Conservation (phyloP, 371 early-diverging fungal genomes). For the Saksenaea vasiformis region DNA sequence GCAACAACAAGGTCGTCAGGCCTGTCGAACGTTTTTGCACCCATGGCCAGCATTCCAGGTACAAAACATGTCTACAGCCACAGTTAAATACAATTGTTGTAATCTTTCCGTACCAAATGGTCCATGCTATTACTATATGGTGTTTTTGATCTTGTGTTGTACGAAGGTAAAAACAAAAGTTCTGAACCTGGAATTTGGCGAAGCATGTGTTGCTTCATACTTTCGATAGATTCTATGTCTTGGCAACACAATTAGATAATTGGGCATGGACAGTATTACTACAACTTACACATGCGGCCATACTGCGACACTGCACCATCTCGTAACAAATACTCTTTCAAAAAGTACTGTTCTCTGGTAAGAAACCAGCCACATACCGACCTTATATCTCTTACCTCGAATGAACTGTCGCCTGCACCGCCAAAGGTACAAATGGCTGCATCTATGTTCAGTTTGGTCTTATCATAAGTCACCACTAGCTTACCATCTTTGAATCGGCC, state of each 20-base stretch:
- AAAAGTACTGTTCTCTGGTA: slow-evolving; percentile 57
- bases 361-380: too few relatives aligned
- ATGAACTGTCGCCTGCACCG: slow-evolving; percentile 57
- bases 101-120: slow-evolving; percentile 42
- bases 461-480: neutral
- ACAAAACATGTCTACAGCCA: slow-evolving; percentile 60
- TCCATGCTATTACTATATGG: slow-evolving; percentile 44
- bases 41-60: slow-evolving; percentile 75
- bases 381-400: slow-evolving; percentile 38
- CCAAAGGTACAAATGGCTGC: slow-evolving; percentile 42
- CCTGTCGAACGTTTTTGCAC: slow-evolving; percentile 50
- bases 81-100: neutral
- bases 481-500: slow-evolving; percentile 43
- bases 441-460: neutral
- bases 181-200: slow-evolving; percentile 41
- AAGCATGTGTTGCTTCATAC: slow-evolving; percentile 56
- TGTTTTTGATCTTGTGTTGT: slow-evolving; percentile 25
- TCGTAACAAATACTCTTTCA: slow-evolving; percentile 68
- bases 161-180: slow-evolving; percentile 46
- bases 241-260: slow-evolving; percentile 1
- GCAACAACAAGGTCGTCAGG: slow-evolving; percentile 51
- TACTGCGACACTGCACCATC: slow-evolving; percentile 55
- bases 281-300: slow-evolving; percentile 58
- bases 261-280: too few relatives aligned
- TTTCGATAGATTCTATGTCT: slow-evolving; percentile 51